These are phyloP conservation scores for Penicillium sp. DNA, from an alignment of 2,329 filamentous ascomycete species.

Conservation along the genomic window DNA sequence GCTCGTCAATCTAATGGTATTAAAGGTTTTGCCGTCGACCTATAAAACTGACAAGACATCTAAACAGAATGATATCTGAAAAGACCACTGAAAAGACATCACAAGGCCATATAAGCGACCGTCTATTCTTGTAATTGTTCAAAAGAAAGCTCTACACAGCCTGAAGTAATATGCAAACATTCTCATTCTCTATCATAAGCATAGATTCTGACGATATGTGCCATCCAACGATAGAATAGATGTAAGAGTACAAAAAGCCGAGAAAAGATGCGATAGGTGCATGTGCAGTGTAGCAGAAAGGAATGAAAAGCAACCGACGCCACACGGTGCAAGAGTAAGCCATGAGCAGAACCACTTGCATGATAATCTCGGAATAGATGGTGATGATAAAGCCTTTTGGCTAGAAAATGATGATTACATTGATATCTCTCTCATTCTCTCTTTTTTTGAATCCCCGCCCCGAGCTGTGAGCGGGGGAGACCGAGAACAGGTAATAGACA, in stretches of 20 bases:
- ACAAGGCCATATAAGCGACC: no score
- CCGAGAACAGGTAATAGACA: not conserved
- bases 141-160: not conserved
- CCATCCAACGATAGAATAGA: not conserved
- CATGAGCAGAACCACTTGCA: not conserved
- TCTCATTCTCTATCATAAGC: not conserved
- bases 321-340: not conserved
- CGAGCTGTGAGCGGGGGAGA: not conserved
- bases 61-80: no score
- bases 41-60: no score
- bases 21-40: no score
- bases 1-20: no score
- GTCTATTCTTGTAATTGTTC: no score
- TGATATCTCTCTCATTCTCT: not conserved
- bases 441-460: conserved; percentile 1
- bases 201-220: not conserved
- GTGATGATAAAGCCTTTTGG: not conserved
- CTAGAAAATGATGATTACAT: conserved; percentile 5
- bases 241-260: not conserved
- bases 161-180: not conserved
- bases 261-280: not conserved
- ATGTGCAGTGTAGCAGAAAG: not conserved
- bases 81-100: no score
- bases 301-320: not conserved
- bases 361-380: not conserved